Base-by-base conservation (phyloP, 495 filamentous ascomycete species). In the Penicillium tannophilum region DNA sequence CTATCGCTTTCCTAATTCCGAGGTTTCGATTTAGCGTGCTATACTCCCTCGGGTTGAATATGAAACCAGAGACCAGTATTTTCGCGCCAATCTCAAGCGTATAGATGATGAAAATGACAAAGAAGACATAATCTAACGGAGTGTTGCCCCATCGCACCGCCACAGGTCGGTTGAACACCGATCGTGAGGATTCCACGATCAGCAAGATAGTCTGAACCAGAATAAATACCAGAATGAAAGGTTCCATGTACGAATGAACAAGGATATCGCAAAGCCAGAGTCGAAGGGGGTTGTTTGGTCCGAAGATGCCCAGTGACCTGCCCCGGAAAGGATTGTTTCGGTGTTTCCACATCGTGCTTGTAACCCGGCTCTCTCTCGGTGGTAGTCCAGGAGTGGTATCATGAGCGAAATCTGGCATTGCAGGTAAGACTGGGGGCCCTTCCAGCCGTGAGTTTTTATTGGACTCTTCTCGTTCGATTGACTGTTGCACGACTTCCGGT, bases 61-160 rank as follows among this genome's bases (percentile, higher is more conserved):
- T 78, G 54, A 97, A 86, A 6, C 94, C 94, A 0, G 95, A 98
- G 11, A 99, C 94, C 57, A 98, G 86, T 39, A 90, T 86, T 58
- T 90, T 86, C 52, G 89, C 87, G 46, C 85, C 72, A 28, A 94
- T 83, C 69, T 99, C 94, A 17, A 95, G 69, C 6, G 94, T 96
- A 68, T 97, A 99, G 58, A 99, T 86, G 53, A 89, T 75, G 68
- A 99, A 99, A 10, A 98, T 86, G 3, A 71, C 86, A 51, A 97
- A 82, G 14, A 98, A 80, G 17, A 86, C 85, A 75, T 83, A 95
- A 68, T 98, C 91, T 53, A 93, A 89, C 57, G 78, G 74, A 28
- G 77, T 80, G 10, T 77, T 75, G 12, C 90, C 87, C 92, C 92
- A 98, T 16, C 51, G 50, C 30, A 64, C 61, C 9, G 78, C 73